These are phyloP conservation scores for Plasmodium cynomolgi DNA, from an alignment of 169 alveolate species.

Conservation along the genomic window DNA sequence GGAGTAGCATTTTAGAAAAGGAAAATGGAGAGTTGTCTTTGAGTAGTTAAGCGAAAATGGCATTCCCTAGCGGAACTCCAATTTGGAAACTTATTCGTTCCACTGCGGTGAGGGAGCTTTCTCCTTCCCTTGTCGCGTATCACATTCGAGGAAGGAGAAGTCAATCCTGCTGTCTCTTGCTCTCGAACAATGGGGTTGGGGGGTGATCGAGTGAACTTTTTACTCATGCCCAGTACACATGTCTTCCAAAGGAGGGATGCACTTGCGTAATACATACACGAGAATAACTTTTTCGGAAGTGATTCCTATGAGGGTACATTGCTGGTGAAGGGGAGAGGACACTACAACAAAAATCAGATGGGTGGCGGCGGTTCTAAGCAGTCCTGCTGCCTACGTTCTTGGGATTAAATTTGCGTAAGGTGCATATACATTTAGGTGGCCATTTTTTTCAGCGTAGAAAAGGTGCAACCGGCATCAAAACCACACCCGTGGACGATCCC, in stretches of 20 bases:
- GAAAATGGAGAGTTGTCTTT: background rate
- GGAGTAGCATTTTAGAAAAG: background rate
- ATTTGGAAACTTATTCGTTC: background rate
- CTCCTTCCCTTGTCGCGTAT: background rate
- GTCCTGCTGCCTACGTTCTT: background rate
- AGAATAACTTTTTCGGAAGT: background rate
- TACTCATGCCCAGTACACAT: background rate
- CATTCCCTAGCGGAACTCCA: background rate
- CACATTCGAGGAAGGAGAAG: background rate
- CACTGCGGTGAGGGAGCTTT: background rate
- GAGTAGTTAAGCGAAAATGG: background rate
- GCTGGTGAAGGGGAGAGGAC: background rate
- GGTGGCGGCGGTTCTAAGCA: background rate
- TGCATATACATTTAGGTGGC: background rate
- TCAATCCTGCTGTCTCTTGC: background rate
- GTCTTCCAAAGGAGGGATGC: background rate
- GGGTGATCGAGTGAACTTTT: background rate
- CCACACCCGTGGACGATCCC: background rate
- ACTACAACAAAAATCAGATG: background rate
- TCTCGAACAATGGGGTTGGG: background rate
- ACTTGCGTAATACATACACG: background rate
- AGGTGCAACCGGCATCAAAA: background rate
- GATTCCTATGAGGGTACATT: background rate
- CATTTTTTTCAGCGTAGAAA: background rate
- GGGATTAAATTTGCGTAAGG: background rate